Evolutionary conservation across 139 green algal genomes (phyloP).

Genomic region (Haematococcus sp.): DNA sequence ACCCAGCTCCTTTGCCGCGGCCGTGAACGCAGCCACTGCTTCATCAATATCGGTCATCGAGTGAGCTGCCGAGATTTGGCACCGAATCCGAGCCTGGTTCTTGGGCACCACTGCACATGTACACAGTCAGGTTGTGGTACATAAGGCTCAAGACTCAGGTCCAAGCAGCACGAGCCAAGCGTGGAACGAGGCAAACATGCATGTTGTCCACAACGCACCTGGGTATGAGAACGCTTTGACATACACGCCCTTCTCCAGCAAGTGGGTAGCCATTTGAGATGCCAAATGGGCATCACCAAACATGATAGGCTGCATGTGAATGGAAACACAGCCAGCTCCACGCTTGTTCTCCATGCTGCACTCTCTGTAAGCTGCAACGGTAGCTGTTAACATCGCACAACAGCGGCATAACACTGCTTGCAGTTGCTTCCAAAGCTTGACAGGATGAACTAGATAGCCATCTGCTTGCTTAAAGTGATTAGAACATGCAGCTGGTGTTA

Average conservation of each 20-base stretch:
- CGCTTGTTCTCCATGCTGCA: neutral
- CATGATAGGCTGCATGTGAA: constrained; percentile 59
- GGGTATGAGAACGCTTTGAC: constrained; percentile 64
- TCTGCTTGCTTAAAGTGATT: too few relatives aligned
- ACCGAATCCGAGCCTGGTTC: constrained; percentile 57
- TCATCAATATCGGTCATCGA: constrained; percentile 40
- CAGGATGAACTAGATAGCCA: too few relatives aligned
- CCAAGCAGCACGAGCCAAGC: too few relatives aligned
- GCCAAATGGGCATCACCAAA: constrained; percentile 63
- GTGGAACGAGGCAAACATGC: too few relatives aligned
- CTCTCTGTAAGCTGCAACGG: neutral
- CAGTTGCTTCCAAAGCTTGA: too few relatives aligned
- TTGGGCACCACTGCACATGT: constrained; percentile 64
- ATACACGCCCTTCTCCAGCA: constrained; percentile 59
- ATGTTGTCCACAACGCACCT: too few relatives aligned
- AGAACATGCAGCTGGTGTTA: too few relatives aligned
- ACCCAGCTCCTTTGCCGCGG: constrained; percentile 32
- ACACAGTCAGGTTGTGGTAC: too few relatives aligned
- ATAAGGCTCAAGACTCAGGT: too few relatives aligned
- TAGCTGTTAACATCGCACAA: constrained; percentile 7
- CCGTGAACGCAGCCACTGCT: constrained; percentile 32
- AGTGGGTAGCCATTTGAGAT: constrained; percentile 34
- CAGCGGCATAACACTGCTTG: too few relatives aligned
- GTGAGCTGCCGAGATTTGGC: constrained; percentile 46
- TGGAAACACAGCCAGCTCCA: constrained; percentile 7